Percentiles rank a stretch among this genome's conserved stretches.
These are phyloP conservation scores for Aspergillus quadrilineatus DNA, from an alignment of 2,329 filamentous ascomycete species.

Conservation along the genomic window DNA sequence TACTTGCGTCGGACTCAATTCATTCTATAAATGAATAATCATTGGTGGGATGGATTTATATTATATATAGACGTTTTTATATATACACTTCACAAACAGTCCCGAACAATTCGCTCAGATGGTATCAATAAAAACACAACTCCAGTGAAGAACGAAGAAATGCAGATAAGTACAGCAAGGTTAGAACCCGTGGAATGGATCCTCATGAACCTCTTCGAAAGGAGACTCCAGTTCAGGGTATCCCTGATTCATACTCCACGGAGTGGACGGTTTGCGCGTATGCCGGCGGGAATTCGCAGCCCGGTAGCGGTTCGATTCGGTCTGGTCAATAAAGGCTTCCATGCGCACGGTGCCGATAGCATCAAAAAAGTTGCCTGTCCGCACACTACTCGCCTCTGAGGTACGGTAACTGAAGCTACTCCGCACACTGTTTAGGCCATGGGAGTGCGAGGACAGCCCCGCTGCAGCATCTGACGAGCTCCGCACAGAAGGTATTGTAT, in stretches of 20 bases:
- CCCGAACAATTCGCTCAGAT: constrained; percentile 12
- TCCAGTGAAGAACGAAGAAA: background rate
- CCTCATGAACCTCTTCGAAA: constrained; percentile 40
- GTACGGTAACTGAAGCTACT: constrained; percentile 53
- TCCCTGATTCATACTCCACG: constrained; percentile 31
- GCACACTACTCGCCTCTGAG: constrained; percentile 52
- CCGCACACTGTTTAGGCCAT: constrained; percentile 34
- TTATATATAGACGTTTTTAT: background rate
- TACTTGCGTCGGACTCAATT: background rate
- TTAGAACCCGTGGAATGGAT: constrained; percentile 50
- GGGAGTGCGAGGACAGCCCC: constrained; percentile 34
- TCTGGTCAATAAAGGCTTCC: constrained; percentile 84
- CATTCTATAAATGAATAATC: background rate
- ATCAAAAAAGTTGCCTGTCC: constrained; percentile 69
- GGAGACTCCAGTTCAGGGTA: constrained; percentile 35
- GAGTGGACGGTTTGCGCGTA: constrained; percentile 31
- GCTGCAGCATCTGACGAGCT: constrained; percentile 60
- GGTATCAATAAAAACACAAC: constrained; percentile 12
- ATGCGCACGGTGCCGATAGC: constrained; percentile 89
- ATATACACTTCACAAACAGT: constrained; percentile 2
- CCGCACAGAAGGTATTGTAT: constrained; percentile 35
- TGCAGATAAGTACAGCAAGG: background rate
- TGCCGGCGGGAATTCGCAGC: constrained; percentile 21
- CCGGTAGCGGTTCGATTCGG: constrained; percentile 33
- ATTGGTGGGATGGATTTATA: background rate